Conservation (phyloP, 495 filamentous ascomycete genomes). For the Immersiella caudata region DNA sequence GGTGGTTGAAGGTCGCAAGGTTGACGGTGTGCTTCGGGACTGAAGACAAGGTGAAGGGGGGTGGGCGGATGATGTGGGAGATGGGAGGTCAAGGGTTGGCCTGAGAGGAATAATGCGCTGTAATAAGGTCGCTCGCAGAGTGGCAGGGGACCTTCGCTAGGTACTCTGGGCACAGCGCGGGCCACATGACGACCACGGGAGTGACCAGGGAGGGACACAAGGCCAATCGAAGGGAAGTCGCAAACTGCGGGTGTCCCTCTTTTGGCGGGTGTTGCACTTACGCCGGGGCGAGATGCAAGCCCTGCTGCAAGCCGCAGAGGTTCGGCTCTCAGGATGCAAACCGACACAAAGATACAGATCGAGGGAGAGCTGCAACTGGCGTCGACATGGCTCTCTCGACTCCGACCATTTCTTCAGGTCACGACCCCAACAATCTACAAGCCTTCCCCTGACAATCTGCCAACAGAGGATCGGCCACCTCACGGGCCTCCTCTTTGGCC, state of each 20-base stretch:
- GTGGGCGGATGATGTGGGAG: slow-evolving; percentile 20
- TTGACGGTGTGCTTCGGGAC: slow-evolving; percentile 10
- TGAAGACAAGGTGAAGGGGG: slow-evolving; percentile 17
- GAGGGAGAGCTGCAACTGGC: slow-evolving; percentile 4
- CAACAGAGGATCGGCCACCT: background rate
- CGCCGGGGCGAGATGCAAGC: slow-evolving; percentile 32
- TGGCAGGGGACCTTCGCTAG: slow-evolving; percentile 29
- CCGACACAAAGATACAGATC: slow-evolving; percentile 4
- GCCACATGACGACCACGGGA: slow-evolving; percentile 34
- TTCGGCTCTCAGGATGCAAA: background rate
- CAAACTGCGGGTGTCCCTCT: slow-evolving; percentile 23
- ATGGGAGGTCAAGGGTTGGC: slow-evolving; percentile 20
- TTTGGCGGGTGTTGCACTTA: slow-evolving; percentile 8
- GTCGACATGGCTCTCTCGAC: background rate
- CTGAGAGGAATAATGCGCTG: slow-evolving; percentile 39
- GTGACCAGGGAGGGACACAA: slow-evolving; percentile 23
- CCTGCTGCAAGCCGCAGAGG: slow-evolving; percentile 23
- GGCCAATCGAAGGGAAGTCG: slow-evolving; percentile 24
- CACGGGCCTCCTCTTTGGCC: background rate
- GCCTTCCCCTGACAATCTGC: background rate
- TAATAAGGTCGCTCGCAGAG: slow-evolving; percentile 35
- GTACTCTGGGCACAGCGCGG: slow-evolving; percentile 28
- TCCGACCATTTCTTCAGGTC: background rate
- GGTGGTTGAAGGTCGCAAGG: slow-evolving; percentile 3
- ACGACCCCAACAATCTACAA: background rate